A percentile compares a stretch with the other conserved stretches of the same genome.
Conservation (phyloP, 176 grass and related monocot species). For the Phragmites australis region DNA sequence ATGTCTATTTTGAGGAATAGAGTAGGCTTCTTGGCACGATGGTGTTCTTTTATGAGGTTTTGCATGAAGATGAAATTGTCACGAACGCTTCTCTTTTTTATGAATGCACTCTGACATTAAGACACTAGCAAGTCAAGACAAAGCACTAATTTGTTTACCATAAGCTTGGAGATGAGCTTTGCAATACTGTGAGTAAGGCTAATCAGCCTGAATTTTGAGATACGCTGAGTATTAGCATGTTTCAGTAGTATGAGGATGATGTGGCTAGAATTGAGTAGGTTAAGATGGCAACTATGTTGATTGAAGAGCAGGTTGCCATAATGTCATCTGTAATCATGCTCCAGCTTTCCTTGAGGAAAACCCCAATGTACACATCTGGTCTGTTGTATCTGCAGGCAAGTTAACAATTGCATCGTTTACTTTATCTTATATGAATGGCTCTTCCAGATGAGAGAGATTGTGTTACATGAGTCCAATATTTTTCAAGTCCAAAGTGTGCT, state of each 20-base stretch:
- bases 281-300: background rate
- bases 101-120: background rate
- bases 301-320: background rate
- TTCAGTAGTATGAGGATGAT: background rate
- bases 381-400: background rate
- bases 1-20: background rate
- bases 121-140: background rate
- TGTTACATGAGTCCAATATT: fast-evolving
- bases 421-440: background rate
- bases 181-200: background rate
- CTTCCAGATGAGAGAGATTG: fast-evolving
- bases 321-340: fast-evolving
- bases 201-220: background rate
- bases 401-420: fast-evolving
- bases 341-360: background rate
- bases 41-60: background rate
- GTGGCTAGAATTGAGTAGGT: background rate
- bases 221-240: fast-evolving
- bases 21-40: fast-evolving
- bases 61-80: background rate
- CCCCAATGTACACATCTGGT: background rate
- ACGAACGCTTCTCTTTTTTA: background rate
- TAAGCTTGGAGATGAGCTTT: background rate
- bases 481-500: background rate
- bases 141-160: fast-evolving